Percentiles rank a stretch among this genome's conserved stretches.
Conservation (phyloP, 1,284 basidiomycete species). For the Tylopilus orsonianus region DNA sequence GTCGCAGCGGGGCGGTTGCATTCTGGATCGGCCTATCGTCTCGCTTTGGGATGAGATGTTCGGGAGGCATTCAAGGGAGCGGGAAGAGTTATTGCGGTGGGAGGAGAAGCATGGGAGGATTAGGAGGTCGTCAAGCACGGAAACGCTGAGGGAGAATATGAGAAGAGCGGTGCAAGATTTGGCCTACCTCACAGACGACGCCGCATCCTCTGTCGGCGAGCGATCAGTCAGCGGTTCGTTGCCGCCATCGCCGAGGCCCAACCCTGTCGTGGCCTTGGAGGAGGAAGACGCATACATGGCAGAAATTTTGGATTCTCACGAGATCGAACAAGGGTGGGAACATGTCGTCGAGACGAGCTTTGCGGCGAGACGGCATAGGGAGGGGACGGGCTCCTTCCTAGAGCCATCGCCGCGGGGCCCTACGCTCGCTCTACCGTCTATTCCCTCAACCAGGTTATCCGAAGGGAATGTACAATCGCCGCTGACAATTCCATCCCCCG, state of each 20-base stretch:
- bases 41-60: constrained; percentile 66
- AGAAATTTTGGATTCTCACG: background rate
- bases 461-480: constrained; percentile 27
- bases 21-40: constrained; percentile 27
- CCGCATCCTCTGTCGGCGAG: constrained; percentile 14
- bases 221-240: constrained; percentile 18
- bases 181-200: constrained; percentile 24
- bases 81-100: constrained; percentile 53
- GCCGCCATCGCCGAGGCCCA: constrained; percentile 23
- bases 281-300: constrained; percentile 15
- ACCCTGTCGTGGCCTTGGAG: constrained; percentile 19
- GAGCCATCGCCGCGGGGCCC: constrained; percentile 6
- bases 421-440: constrained; percentile 26
- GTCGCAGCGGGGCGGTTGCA: background rate
- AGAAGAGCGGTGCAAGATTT: constrained; percentile 1
- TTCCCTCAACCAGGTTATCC: constrained; percentile 26
- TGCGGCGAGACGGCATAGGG: constrained; percentile 5
- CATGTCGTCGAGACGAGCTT: constrained; percentile 12
- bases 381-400: background rate
- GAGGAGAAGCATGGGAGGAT: constrained; percentile 39
- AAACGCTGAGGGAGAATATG: constrained; percentile 30
- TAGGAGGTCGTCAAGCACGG: constrained; percentile 31
- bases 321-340: constrained; percentile 9
- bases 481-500: constrained; percentile 25
- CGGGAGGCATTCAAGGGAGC: constrained; percentile 54